Conservation (phyloP, 1,284 basidiomycete genomes). For the Ceratobasidium sp. region DNA sequence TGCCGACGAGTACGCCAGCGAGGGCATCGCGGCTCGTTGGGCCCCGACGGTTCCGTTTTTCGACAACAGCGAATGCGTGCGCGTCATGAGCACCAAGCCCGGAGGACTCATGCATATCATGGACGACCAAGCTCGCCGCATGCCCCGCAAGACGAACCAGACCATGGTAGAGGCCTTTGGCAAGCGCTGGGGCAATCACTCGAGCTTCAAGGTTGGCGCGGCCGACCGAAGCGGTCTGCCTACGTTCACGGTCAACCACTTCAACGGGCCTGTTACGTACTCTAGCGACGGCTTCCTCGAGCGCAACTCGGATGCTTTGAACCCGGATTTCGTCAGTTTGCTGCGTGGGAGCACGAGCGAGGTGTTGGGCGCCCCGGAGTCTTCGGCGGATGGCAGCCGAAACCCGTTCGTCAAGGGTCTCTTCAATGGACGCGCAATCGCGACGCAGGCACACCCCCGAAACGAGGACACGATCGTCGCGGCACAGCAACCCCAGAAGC, state of each 20-base stretch:
- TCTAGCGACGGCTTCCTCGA: constrained; percentile 91
- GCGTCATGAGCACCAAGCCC: constrained; percentile 87
- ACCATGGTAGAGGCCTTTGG: constrained; percentile 95
- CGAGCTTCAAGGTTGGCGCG: constrained; percentile 85
- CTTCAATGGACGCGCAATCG: constrained; percentile 89
- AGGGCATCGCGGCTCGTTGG: constrained; percentile 77
- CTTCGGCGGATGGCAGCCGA: constrained; percentile 74
- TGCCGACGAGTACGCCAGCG: constrained; percentile 83
- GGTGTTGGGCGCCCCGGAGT: constrained; percentile 56
- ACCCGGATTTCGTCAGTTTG: constrained; percentile 92
- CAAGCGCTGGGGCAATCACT: constrained; percentile 95
- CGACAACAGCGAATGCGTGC: constrained; percentile 91
- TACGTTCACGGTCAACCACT: constrained; percentile 94
- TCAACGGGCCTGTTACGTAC: constrained; percentile 91
- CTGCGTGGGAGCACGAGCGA: constrained; percentile 70
- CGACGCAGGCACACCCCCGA: constrained; percentile 89
- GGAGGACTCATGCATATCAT: constrained; percentile 97
- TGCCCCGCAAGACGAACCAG: constrained; percentile 90
- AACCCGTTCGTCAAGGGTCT: constrained; percentile 93
- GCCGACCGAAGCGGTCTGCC: constrained; percentile 83
- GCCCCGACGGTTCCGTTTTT: constrained; percentile 85
- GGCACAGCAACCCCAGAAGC: constrained; percentile 92
- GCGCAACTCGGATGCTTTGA: constrained; percentile 89
- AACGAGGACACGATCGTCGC: constrained; percentile 95
- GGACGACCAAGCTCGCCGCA: constrained; percentile 92